Evolutionary conservation across 1,139 yeast species (phyloP).

Genomic region (Lodderomyces beijingensis): DNA sequence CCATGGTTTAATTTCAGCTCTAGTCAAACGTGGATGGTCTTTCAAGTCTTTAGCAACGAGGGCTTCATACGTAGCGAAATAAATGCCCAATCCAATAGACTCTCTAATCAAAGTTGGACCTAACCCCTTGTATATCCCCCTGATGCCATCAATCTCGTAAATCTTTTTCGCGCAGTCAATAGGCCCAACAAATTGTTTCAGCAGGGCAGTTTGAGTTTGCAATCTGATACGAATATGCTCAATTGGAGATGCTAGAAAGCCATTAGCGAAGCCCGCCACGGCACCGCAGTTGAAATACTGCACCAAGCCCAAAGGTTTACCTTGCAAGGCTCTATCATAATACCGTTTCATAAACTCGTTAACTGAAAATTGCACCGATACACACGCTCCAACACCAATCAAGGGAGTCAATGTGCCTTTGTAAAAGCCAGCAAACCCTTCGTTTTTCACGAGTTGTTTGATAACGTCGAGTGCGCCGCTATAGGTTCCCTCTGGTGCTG

Average conservation of each 20-base stretch:
- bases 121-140: constrained; percentile 72
- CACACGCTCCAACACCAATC: constrained; percentile 91
- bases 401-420: constrained; percentile 85
- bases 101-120: constrained; percentile 80
- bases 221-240: constrained; percentile 89
- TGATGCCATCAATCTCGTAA: constrained; percentile 47
- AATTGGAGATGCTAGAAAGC: constrained; percentile 83
- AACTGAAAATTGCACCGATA: constrained; percentile 76
- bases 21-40: constrained; percentile 28
- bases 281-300: constrained; percentile 81
- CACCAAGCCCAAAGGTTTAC: constrained; percentile 38
- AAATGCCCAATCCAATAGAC: constrained; percentile 81
- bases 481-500: constrained; percentile 75
- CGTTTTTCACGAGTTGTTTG: constrained; percentile 60
- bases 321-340: constrained; percentile 41
- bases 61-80: constrained; percentile 86
- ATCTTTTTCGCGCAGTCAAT: constrained; percentile 68
- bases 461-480: constrained; percentile 75
- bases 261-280: constrained; percentile 86
- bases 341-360: constrained; percentile 89
- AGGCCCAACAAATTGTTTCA: constrained; percentile 63
- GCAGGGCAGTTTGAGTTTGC: constrained; percentile 68
- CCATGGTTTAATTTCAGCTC: constrained; percentile 80
- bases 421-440: constrained; percentile 79
- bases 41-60: constrained; percentile 62